Percentiles rank a stretch among this genome's conserved stretches.
Conservation (phyloP, 2,329 filamentous ascomycete genomes). For the Aspergillus fumigatus region DNA sequence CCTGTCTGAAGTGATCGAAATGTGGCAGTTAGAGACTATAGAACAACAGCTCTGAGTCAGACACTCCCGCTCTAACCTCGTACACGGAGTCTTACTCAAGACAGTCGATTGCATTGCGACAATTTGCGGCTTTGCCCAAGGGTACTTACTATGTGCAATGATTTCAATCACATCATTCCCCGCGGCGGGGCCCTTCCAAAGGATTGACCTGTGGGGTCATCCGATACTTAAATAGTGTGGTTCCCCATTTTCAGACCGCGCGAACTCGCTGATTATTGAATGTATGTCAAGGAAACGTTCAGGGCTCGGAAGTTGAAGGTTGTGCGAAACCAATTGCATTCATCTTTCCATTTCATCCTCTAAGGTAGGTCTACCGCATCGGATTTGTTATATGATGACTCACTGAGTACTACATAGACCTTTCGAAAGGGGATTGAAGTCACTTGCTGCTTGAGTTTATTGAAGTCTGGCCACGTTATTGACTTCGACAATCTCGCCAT, state of each 20-base stretch:
- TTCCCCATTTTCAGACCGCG: neutral
- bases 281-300: neutral
- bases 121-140: neutral
- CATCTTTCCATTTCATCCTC: neutral
- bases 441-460: neutral
- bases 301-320: neutral
- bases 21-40: neutral
- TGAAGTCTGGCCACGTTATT: neutral
- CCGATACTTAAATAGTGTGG: neutral
- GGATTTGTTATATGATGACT: neutral
- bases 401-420: neutral
- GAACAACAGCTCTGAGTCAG: neutral
- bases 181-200: neutral
- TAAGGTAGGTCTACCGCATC: neutral
- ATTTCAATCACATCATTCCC: neutral
- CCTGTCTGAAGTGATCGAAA: neutral
- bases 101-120: neutral
- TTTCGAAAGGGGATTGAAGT: neutral
- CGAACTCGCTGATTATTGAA: neutral
- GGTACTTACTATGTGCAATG: neutral
- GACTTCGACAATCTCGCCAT: constrained; percentile 32
- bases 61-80: too few relatives aligned
- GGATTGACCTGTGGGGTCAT: neutral
- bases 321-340: neutral
- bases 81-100: neutral